These are phyloP conservation scores for Wickerhamia fluorescens DNA, from an alignment of 805 yeast species.

Conservation along the genomic window DNA sequence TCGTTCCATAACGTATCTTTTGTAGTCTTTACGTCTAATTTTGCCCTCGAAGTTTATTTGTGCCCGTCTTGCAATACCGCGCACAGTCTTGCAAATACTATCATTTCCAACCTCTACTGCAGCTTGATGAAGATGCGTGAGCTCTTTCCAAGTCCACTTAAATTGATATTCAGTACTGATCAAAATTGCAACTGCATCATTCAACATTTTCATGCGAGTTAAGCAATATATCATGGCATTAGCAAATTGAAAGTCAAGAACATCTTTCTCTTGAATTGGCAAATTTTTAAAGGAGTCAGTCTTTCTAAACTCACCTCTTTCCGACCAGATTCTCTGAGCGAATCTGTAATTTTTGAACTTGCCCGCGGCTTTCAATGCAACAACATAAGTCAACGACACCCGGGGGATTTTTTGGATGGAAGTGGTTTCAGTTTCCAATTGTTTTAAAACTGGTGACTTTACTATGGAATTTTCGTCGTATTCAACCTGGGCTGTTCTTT, in stretches of 20 bases:
- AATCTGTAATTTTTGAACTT: slow-evolving; percentile 46
- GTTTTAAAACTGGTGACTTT: slow-evolving; percentile 16
- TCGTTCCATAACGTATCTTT: slow-evolving; percentile 22
- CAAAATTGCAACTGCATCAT: slow-evolving; percentile 67
- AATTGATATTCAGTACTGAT: slow-evolving; percentile 61
- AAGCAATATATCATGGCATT: slow-evolving; percentile 57
- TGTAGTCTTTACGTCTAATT: slow-evolving; percentile 28
- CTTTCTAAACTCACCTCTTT: slow-evolving; percentile 68
- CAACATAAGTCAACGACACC: slow-evolving; percentile 44
- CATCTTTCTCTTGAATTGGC: slow-evolving; percentile 28
- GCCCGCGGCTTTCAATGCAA: slow-evolving; percentile 62
- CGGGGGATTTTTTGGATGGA: slow-evolving; percentile 13
- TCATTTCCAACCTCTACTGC: slow-evolving; percentile 28
- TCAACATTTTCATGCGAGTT: slow-evolving; percentile 44
- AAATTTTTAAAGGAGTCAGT: slow-evolving; percentile 41
- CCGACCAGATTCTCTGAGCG: slow-evolving; percentile 67
- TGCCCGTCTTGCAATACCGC: slow-evolving; percentile 29
- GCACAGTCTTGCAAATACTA: slow-evolving; percentile 20
- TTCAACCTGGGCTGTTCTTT: slow-evolving; percentile 1
- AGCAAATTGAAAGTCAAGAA: slow-evolving; percentile 64
- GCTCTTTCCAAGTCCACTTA: slow-evolving; percentile 52
- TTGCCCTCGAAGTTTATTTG: slow-evolving; percentile 33
- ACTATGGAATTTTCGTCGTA: slow-evolving; percentile 6
- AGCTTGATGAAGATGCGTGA: slow-evolving; percentile 21
- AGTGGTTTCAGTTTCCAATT: slow-evolving; percentile 1